Evolutionary conservation across 495 filamentous ascomycete species (phyloP), one percentile per base, ranked within the genome.

Genomic region (Penicillium canariense): DNA sequence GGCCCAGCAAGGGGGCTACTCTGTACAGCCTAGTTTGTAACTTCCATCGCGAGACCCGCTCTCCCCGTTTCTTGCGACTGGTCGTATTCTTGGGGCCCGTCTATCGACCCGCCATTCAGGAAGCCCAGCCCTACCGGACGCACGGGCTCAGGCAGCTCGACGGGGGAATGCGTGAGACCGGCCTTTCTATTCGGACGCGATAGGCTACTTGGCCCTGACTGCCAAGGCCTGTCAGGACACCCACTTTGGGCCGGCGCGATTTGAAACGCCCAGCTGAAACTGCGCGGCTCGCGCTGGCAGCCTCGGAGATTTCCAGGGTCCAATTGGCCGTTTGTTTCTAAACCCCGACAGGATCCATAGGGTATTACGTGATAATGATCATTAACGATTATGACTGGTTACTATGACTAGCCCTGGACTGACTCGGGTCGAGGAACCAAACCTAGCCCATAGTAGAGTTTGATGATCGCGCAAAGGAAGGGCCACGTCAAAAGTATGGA

Each of bases 191-290:
- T n/a, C n/a, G n/a, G n/a, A n/a, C n/a, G n/a, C n/a, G n/a, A n/a
- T n/a, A n/a, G n/a, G n/a, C n/a, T n/a, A n/a, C n/a, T n/a, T n/a
- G n/a, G n/a, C n/a, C n/a, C n/a, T n/a, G n/a, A n/a, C n/a, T n/a
- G n/a, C n/a, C n/a, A n/a, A n/a, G n/a, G n/a, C n/a, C n/a, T n/a
- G n/a, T n/a, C n/a, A n/a, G n/a, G n/a, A 30, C 12, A 14, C 8
- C 17, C 14, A 23, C 23, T 15, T n/a, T 35, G 46, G 31, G 22
- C 27, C 36, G 34, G 58, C 54, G 58, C 50, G 50, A 61, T 58
- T 39, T 58, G 34, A 54, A 61, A 54, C 54, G 15, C 25, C 56
- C 5, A 40, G 51, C 53, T 50, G 58, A 61, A 61, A 61, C 58
- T n/a, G 20, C 12, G 6, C 38, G 8, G 38, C 10, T 42, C 10